Base-by-base conservation (phyloP, 1,284 basidiomycete genomes). In the Ganoderma sp. region DNA sequence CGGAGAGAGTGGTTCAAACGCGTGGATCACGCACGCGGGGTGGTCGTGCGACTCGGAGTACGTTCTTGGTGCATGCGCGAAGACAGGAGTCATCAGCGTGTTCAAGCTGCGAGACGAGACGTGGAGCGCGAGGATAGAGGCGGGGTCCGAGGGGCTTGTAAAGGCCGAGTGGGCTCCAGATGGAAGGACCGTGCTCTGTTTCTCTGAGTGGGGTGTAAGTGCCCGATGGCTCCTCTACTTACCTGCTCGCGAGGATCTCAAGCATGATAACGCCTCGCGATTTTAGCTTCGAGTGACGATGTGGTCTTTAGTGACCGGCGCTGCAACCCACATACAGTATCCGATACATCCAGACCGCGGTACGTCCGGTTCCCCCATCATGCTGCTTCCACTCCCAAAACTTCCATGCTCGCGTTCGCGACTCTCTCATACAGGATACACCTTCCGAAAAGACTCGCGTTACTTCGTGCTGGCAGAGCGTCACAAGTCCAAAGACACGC, bases 21-120 rank as follows among this genome's bases (percentile, higher is more conserved):
- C 73, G 59, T 83, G 81, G 75, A 90, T 96, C 75, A 91, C 93
- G 32, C 89, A 92, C 72, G 82, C 92, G 1, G 87, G 85, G 6
- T 97, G 94, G 94, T 94, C 93, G 12, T 87, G 85, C 73, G 93
- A 95, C 75, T 94, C 94, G 0, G 88, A 94, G 75, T 93, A 92
- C 75, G 81, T 96, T 57, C 80, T 96, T 15, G 93, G 91, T 8
- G 90, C 89, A 28, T 93, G 88, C 69, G 84, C 88, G 7, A 90
- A 87, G 72, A 77, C 81, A 43, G 90, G 89, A 0, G 77, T 88
- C 37, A 89, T 93, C 12, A 89, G 90, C 77, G 85, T 95, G 43
- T 88, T 88, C 78, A 90, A 91, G 71, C 83, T 94, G 72, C 84
- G 88, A 42, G 90, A 92, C 74, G 92, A 94, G 74, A 80, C 85